Percentiles rank a stretch among this genome's conserved stretches.
Conservation (phyloP, 345 rosid species). For the Draba incana region DNA sequence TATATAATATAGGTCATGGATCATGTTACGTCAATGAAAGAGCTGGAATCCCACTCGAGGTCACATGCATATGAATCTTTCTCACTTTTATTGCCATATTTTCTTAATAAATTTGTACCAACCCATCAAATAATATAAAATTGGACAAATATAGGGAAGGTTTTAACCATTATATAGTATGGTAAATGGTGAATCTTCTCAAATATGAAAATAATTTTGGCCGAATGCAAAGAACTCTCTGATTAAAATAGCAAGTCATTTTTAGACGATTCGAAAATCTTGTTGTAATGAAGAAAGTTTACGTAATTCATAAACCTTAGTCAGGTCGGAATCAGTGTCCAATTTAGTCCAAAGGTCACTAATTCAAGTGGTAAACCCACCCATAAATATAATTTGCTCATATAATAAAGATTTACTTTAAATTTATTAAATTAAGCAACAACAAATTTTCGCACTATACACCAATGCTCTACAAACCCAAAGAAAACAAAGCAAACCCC, state of each 20-base stretch:
- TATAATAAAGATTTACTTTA: neutral
- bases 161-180: neutral
- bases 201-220: neutral
- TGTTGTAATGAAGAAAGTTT: neutral
- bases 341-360: no score
- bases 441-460: constrained; percentile 33
- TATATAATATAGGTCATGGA: constrained; percentile 48
- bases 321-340: neutral
- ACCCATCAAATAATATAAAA: constrained; percentile 37
- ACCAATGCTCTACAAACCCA: constrained; percentile 32
- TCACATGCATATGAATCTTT: constrained; percentile 55
- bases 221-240: neutral
- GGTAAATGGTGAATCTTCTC: neutral
- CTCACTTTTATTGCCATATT: constrained; percentile 26
- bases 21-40: constrained; percentile 51
- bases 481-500: constrained; percentile 18
- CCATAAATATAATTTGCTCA: neutral
- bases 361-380: neutral
- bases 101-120: constrained; percentile 37
- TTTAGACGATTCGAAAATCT: neutral
- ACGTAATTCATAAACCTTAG: neutral
- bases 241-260: neutral
- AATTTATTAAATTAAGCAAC: constrained; percentile 16
- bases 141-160: constrained; percentile 12
- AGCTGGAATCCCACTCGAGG: constrained; percentile 69